These are phyloP conservation scores for Tulasnella sp. DNA, from an alignment of 768 basidiomycete genomes.

Conservation along the genomic window DNA sequence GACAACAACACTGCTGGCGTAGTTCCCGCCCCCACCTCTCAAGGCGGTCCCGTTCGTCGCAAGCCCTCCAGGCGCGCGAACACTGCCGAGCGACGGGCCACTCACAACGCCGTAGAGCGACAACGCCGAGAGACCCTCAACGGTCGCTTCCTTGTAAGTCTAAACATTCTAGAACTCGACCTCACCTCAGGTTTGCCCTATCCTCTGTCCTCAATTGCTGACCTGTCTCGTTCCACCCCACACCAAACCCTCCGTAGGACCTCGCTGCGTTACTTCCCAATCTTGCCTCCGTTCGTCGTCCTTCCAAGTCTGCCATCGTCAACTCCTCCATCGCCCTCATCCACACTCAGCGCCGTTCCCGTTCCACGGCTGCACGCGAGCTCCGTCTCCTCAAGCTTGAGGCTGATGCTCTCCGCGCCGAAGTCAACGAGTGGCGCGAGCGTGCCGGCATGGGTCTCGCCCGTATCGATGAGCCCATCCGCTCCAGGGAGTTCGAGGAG, in stretches of 20 bases:
- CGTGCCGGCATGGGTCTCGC: constrained; percentile 44
- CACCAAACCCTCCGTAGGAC: constrained; percentile 44
- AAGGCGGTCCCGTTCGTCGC: constrained; percentile 43
- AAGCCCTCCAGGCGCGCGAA: constrained; percentile 85
- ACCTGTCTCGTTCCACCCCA: background rate
- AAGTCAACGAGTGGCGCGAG: constrained; percentile 90
- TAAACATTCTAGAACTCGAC: background rate
- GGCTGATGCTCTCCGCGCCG: constrained; percentile 74
- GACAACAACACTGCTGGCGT: constrained; percentile 3
- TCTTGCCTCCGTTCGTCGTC: constrained; percentile 81
- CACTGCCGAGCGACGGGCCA: constrained; percentile 91
- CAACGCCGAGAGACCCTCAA: constrained; percentile 89
- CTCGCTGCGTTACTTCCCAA: constrained; percentile 87
- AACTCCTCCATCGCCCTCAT: constrained; percentile 90
- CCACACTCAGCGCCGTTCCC: constrained; percentile 70
- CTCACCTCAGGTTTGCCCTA: background rate
- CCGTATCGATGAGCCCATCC: constrained; percentile 59
- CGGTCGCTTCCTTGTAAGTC: constrained; percentile 74
- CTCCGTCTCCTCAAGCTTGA: constrained; percentile 70
- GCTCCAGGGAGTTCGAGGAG: constrained; percentile 53
- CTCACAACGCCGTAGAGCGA: constrained; percentile 95
- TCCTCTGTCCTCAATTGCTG: constrained; percentile 15
- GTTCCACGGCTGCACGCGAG: constrained; percentile 70
- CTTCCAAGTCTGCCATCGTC: constrained; percentile 94
- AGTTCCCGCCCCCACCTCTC: background rate